Conservation (phyloP, 495 filamentous ascomycete genomes). For the Penicillium egyptiacum region DNA sequence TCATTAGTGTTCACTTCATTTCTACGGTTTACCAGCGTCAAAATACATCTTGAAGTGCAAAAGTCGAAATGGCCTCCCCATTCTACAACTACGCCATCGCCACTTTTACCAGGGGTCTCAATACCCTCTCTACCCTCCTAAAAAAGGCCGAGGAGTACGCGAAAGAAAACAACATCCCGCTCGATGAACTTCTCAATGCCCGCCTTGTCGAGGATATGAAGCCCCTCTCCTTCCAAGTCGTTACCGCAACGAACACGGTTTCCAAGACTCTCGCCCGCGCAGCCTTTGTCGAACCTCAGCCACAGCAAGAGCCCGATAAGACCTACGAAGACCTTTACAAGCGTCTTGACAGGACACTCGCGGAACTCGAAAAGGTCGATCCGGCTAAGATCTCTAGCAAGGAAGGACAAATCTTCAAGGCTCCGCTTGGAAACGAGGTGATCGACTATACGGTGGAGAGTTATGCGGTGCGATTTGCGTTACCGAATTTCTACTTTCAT, state of each 20-base stretch:
- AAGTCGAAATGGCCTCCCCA: not conserved
- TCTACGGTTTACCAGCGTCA: too few species aligned
- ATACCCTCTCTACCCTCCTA: slow-evolving; percentile 19
- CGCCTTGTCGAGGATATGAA: slow-evolving; percentile 13
- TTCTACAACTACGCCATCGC: slow-evolving; percentile 21
- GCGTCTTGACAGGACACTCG: not conserved
- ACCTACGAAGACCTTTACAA: not conserved
- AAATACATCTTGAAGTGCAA: not conserved
- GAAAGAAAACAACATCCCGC: slow-evolving; percentile 17
- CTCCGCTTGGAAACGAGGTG: not conserved
- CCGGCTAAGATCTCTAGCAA: not conserved
- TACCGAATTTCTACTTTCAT: slow-evolving; percentile 1
- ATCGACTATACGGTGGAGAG: not conserved
- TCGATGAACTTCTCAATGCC: slow-evolving; percentile 13
- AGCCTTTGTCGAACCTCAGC: not conserved
- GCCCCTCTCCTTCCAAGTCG: slow-evolving; percentile 11
- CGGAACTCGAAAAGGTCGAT: not conserved
- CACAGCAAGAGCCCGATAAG: not conserved
- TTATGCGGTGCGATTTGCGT: slow-evolving; percentile 1
- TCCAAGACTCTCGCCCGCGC: not conserved
- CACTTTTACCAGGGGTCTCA: slow-evolving; percentile 21
- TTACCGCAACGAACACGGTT: not conserved
- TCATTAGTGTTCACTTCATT: too few species aligned
- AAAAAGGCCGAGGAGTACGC: slow-evolving; percentile 23
- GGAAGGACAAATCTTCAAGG: not conserved